Base-by-base conservation (phyloP, 1,139 yeast genomes). In the Nakaseomyces kungkrabaensis region DNA sequence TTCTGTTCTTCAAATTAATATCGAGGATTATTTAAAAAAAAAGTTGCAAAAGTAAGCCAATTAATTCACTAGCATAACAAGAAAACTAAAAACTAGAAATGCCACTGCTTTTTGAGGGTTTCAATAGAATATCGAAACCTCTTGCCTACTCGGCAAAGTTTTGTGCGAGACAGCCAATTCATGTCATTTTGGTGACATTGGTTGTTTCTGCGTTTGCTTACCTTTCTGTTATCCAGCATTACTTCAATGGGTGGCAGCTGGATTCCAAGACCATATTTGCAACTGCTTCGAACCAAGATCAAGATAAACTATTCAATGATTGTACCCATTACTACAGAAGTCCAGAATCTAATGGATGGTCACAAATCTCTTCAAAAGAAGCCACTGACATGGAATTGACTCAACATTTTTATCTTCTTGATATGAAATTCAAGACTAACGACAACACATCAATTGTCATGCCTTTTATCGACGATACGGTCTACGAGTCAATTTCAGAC, bases 161-260 rank as follows among this genome's bases (percentile, higher is more conserved):
- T 42, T 81, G 92, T 47, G 95, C 96, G 24, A 80, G 79, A 56
- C 79, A 83, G 61, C 99, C 99, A 34, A 88, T 92, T 59, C 98
- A 92, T 68, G 79, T 90, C 52, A 81, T 92, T 52, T 81, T 89
- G 48, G 64, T 81, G 55, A 78, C 90, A 17, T 77, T 94, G 31
- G 70, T 88, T 50, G 69, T 87, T 52, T 95, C 95, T 2, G 83
- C 95, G 8, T 72, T 85, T 50, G 88, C 94, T 10, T 92, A 88
- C 68, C 76, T 88, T 58, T 79, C 92, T 17, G 79, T 88, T 24
- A 83, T 89, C 40, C 95, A 87, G 63, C 84, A 85, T 56, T 86
- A 87, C 60, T 74, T 85, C 51, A 57, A 56, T 52, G 66, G 66
- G 32, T 60, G 65, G 61, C 60, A 61, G 37, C 43, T 61, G 36